Percentiles rank a stretch among this genome's conserved stretches.
These are phyloP conservation scores for Bocquillonia castaneifolia DNA, from an alignment of 441 rosid genomes.

Conservation along the genomic window DNA sequence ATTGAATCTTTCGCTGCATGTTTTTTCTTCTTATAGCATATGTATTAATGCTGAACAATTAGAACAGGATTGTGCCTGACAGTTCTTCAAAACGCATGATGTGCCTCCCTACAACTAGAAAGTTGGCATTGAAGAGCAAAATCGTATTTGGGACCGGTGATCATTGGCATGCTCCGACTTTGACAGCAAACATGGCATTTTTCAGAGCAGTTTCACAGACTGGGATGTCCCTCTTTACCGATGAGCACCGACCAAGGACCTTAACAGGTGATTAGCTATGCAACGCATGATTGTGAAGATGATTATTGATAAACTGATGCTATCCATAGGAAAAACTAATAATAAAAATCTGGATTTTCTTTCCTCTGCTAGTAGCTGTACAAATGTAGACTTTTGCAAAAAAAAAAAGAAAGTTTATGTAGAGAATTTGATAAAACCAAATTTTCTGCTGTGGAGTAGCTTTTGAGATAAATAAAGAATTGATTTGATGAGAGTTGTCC, in stretches of 20 bases:
- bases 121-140: slow-evolving; percentile 77
- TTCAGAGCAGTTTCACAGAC: slow-evolving; percentile 88
- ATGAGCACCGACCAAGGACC: slow-evolving; percentile 79
- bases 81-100: slow-evolving; percentile 67
- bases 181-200: slow-evolving; percentile 88
- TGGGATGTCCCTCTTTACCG: slow-evolving; percentile 71
- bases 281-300: neutral
- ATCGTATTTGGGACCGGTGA: slow-evolving; percentile 84
- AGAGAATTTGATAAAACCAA: neutral
- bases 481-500: neutral
- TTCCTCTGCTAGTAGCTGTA: neutral
- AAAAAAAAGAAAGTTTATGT: too few relatives aligned
- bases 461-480: neutral
- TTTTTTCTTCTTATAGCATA: neutral
- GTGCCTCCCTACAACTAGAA: slow-evolving; percentile 79
- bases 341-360: neutral
- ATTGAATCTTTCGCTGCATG: neutral
- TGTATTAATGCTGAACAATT: slow-evolving; percentile 12
- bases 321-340: neutral
- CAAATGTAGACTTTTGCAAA: neutral
- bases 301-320: neutral
- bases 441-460: neutral
- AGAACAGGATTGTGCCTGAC: slow-evolving; percentile 64
- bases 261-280: slow-evolving; percentile 62
- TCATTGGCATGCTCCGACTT: slow-evolving; percentile 66